A percentile compares a stretch with the other conserved stretches of the same genome.
Conservation (phyloP, 176 grass and related monocot genomes). For the Musa troglodytarum region DNA sequence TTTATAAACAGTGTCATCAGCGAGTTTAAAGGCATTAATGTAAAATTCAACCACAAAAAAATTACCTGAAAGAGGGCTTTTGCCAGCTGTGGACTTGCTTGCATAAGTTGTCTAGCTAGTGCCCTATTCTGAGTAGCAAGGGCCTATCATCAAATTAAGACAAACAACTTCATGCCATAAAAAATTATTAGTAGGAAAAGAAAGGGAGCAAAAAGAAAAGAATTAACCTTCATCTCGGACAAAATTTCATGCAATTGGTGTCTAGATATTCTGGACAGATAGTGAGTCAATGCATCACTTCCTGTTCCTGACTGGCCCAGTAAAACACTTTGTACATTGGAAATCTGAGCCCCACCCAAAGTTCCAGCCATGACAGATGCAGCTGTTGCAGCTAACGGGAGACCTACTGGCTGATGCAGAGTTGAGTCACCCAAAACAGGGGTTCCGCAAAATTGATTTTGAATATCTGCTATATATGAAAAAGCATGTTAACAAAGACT, state of each 20-base stretch:
- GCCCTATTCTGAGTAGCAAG: slow-evolving; percentile 64
- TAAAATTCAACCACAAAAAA: neutral
- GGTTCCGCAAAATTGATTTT: slow-evolving; percentile 45
- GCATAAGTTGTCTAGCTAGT: slow-evolving; percentile 48
- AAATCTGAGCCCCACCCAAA: slow-evolving; percentile 67
- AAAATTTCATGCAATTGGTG: slow-evolving; percentile 71
- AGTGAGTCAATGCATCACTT: slow-evolving; percentile 86
- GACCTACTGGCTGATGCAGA: slow-evolving; percentile 68
- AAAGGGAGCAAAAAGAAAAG: slow-evolving; percentile 4
- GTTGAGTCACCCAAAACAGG: slow-evolving; percentile 34
- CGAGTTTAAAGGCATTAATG: too few species aligned
- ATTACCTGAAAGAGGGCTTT: slow-evolving; percentile 89
- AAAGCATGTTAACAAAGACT: neutral
- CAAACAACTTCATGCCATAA: slow-evolving; percentile 19
- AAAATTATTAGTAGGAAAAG: neutral
- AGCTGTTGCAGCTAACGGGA: slow-evolving; percentile 60
- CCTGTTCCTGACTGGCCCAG: slow-evolving; percentile 58
- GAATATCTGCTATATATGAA: slow-evolving; percentile 29
- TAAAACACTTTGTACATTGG: slow-evolving; percentile 53
- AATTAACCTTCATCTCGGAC: slow-evolving; percentile 79
- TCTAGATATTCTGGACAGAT: slow-evolving; percentile 81
- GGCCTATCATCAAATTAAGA: slow-evolving; percentile 31
- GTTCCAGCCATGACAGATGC: slow-evolving; percentile 60
- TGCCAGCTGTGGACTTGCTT: slow-evolving; percentile 58
- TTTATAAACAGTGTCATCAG: neutral